Evolutionary conservation across 768 basidiomycete genomes (phyloP), one percentile per base, ranked within the genome.

Genomic region (Xerocomus potaroensis): DNA sequence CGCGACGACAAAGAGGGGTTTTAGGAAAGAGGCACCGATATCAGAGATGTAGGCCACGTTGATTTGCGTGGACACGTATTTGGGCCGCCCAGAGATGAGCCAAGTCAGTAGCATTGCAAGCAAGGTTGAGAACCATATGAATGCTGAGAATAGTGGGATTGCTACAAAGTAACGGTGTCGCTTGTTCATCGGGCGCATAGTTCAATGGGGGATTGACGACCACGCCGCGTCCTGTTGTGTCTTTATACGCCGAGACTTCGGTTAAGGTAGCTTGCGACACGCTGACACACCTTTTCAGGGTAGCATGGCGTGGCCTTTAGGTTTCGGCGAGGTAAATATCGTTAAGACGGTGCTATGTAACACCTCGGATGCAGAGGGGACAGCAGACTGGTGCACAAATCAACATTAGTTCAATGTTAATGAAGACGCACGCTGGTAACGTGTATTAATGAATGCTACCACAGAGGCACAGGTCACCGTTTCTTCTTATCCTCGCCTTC

Each of bases 1-100:
- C 7, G 81, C 81, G 14, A 74, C 69, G 41, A 90, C 69, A 57
- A 91, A 91, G 30, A 90, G 72, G 3, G 88, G 87, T 60, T 90
- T 89, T 35, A 90, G 68, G 42, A 74, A 70, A 53, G 75, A 75
- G 16, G 88, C 87, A n/a, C 83, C 87, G 29, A 89, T 66, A 56
- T 90, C 86, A 33, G 84, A 87, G 39, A 90, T 87, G 63, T 84
- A 87, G n/a, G 80, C 78, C 42, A 87, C 78, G 1, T 64, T 63
- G 18, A 75, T 75, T 30, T 80, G 73, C 61, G 76, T 71, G 12
- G 81, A 75, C 14, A 71, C 71, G 54, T 73, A 71, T 45, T 66
- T 67, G 19, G 72, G 74, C 24, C 76, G 69, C 16, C 84, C 84
- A n/a, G 73, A 69, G 8, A 78, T 79, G 19, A 82, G 71, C 84